These are phyloP conservation scores for Calonectria montana DNA, from an alignment of 2,329 filamentous ascomycete genomes.

Conservation along the genomic window DNA sequence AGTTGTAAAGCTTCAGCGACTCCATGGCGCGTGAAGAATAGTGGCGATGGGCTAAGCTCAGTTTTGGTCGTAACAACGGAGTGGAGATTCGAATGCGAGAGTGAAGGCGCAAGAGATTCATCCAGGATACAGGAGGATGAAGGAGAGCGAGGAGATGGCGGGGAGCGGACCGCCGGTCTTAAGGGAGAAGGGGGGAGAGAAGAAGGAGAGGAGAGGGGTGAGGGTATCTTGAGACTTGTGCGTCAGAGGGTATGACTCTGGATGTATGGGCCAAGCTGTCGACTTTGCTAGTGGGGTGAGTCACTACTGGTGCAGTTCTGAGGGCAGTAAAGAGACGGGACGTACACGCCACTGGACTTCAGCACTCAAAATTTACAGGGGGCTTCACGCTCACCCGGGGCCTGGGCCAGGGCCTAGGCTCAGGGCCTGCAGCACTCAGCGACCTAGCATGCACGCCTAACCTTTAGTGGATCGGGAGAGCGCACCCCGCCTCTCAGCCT, in stretches of 20 bases:
- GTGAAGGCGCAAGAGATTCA: conserved; percentile 50
- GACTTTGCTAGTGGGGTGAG: conserved; percentile 20
- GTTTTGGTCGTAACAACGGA: conserved; percentile 35
- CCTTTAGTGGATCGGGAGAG: conserved; percentile 8
- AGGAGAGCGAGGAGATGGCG: conserved; percentile 17
- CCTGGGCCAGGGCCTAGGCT: conserved; percentile 2
- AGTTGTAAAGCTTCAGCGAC: conserved; percentile 82
- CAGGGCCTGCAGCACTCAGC: conserved; percentile 15
- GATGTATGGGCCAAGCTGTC: conserved; percentile 26
- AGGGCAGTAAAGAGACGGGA: not conserved
- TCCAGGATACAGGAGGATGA: conserved; percentile 40
- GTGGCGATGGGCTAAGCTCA: conserved; percentile 43
- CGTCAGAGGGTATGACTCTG: conserved; percentile 28
- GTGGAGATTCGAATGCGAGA: conserved; percentile 42
- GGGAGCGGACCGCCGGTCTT: not conserved
- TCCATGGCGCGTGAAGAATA: conserved; percentile 58
- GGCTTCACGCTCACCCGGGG: conserved; percentile 6
- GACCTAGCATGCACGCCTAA: not conserved
- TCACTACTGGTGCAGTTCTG: conserved; percentile 6
- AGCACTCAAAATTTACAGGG: conserved; percentile 18
- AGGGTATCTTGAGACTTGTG: conserved; percentile 23
- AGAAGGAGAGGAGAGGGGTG: conserved; percentile 25
- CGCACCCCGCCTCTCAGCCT: conserved; percentile 26
- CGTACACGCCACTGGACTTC: conserved; percentile 6
- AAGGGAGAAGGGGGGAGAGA: conserved; percentile 23